These are phyloP conservation scores for Pyrenochaeta sp. DNA, from an alignment of 2,329 filamentous ascomycete species.

Conservation along the genomic window DNA sequence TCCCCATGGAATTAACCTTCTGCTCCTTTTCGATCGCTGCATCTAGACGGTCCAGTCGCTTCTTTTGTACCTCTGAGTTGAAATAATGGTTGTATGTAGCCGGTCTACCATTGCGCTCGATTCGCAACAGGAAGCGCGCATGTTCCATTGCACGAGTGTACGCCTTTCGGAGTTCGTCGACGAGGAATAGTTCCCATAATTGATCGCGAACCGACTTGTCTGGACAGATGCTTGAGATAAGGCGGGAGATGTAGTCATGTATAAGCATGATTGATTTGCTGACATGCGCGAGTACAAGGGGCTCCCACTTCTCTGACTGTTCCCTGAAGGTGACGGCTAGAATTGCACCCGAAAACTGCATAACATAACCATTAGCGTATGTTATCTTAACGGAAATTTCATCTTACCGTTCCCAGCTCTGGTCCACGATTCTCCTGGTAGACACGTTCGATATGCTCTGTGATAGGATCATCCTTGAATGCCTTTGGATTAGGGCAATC, in stretches of 20 bases:
- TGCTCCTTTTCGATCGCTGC: background rate
- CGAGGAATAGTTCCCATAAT: conserved; percentile 58
- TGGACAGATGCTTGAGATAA: conserved; percentile 55
- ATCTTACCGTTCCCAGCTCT: conserved; percentile 15
- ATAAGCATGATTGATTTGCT: conserved; percentile 61
- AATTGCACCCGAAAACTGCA: conserved; percentile 19
- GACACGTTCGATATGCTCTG: conserved; percentile 12
- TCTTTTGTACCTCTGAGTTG: conserved; percentile 55
- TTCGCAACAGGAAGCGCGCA: conserved; percentile 60
- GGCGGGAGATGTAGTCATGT: conserved; percentile 60
- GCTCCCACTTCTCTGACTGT: conserved; percentile 64
- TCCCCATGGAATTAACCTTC: background rate
- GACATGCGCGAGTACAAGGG: conserved; percentile 59
- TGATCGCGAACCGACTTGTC: conserved; percentile 55
- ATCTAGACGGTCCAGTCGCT: conserved; percentile 28
- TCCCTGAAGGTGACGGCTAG: conserved; percentile 36
- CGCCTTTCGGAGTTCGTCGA: conserved; percentile 54
- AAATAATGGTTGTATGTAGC: conserved; percentile 65
- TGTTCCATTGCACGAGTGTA: conserved; percentile 62
- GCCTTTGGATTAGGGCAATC: background rate
- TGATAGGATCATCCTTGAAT: background rate
- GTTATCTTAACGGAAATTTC: background rate
- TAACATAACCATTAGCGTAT: background rate
- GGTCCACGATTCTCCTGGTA: conserved; percentile 13
- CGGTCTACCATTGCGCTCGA: conserved; percentile 59